Base-by-base conservation (phyloP, 2,329 filamentous ascomycete genomes). In the Scedosporium aurantiacum region DNA sequence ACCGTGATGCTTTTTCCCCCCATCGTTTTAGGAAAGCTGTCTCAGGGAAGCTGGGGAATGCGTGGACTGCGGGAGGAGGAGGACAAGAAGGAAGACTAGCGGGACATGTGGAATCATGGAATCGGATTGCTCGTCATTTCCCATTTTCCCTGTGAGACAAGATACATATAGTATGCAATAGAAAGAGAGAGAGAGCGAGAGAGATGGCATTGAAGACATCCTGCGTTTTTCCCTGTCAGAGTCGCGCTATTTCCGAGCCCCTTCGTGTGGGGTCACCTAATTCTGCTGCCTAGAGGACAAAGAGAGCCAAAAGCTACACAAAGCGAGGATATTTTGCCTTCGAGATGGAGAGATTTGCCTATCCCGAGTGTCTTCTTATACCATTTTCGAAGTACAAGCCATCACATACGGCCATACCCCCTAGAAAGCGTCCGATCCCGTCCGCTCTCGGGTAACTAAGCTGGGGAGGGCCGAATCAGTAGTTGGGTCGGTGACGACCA, bases 141-240 rank as follows among this genome's bases (percentile, higher is more conserved):
- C 25, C 50, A 27, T 23, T 60, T 37, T 12, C 32, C 32, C 32
- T 3, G 32, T 37, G 32, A 37, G 32, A 37, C 10, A 37, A 37
- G 43, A 60, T 60, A 52, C 43, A 52, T 60, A 60, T 43, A 52
- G 58, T 60, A 50, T 60, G 58, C 50, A 60, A 60, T 60, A 60
- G 58, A 59, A 21, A 58, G 43, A 32, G 57, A 37, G 41, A 57
- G 14, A n/a, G 32, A n/a, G n/a, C n/a, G n/a, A n/a, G n/a, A n/a
- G 32, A 37, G 32, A 37, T 6, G 10, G 32, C 32, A 37, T 37
- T 41, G 55, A 32, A 40, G 41, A 41, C 21, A 7, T 37, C 27
- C 40, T 27, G 55, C 23, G 32, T 8, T 37, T 47, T 47, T 21
- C 16, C 43, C 43, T 47, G 43, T 18, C 16, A 14, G 43, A 47